A percentile compares a stretch with the other conserved stretches of the same genome.
These are phyloP conservation scores for Xanthoconium stramineum DNA, from an alignment of 768 basidiomycete genomes.

Conservation along the genomic window DNA sequence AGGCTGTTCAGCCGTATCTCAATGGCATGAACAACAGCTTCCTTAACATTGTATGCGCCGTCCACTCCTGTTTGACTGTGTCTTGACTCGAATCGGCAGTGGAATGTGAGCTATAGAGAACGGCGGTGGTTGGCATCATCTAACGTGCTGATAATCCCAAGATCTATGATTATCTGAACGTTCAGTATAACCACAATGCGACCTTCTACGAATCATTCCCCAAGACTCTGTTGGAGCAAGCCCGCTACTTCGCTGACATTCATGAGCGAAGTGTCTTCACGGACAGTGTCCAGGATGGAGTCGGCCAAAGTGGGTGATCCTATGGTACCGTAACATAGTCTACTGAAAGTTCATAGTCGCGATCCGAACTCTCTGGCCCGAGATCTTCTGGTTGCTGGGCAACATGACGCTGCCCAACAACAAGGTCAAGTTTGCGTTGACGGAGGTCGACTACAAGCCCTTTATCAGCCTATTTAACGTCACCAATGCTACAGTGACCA, in stretches of 20 bases:
- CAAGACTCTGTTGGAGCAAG: constrained; percentile 65
- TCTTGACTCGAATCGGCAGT: constrained; percentile 40
- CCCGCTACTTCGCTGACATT: constrained; percentile 70
- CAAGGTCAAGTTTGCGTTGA: constrained; percentile 71
- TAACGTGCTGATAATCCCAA: constrained; percentile 23
- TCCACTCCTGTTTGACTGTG: neutral
- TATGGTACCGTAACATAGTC: neutral
- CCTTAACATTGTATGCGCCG: constrained; percentile 58
- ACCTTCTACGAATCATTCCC: constrained; percentile 73
- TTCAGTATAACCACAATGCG: constrained; percentile 75
- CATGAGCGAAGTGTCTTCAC: constrained; percentile 77
- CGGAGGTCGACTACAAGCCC: constrained; percentile 82
- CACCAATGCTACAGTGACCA: constrained; percentile 56
- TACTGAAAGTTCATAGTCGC: constrained; percentile 51
- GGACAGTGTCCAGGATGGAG: constrained; percentile 48
- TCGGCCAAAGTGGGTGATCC: constrained; percentile 68
- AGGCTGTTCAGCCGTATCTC: constrained; percentile 60
- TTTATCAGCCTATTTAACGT: constrained; percentile 85
- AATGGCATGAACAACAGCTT: constrained; percentile 60
- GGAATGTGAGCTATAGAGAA: constrained; percentile 55
- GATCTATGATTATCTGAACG: constrained; percentile 77
- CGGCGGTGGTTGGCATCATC: neutral
- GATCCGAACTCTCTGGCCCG: constrained; percentile 70
- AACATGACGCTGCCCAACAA: constrained; percentile 72
- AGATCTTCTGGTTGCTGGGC: constrained; percentile 68